Evolutionary conservation across 495 filamentous ascomycete genomes (phyloP), one percentile per base, ranked within the genome.

Genomic region (Beverwykella pulmonaria): DNA sequence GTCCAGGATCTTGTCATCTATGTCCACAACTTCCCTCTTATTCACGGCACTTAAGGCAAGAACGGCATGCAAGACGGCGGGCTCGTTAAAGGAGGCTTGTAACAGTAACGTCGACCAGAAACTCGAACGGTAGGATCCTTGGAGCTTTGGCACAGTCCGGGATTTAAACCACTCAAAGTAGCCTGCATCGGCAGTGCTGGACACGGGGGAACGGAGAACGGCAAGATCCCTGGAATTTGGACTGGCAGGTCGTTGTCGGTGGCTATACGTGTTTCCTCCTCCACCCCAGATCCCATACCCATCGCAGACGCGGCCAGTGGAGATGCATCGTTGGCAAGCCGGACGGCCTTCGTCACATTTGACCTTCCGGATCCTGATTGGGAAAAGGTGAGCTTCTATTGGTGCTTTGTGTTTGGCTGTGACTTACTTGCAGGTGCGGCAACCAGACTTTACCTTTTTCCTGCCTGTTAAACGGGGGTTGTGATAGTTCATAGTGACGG

Each of bases 271-370:
- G 20, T 63, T 66, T 52, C 76, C 82, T 65, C 87, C 86, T 30
- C 84, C 86, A 59, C 86, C 84, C 72, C 86, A 88, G 23, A 77
- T 72, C 17, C 84, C 81, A 44, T 69, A 69, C 10, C 65, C 65
- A 26, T 67, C 64, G 30, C 64, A 67, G 1, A 48, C 39, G 17
- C 64, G 55, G 14, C 85, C 83, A 14, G 83, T 83, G 3, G 78
- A 82, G 56, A 80, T 54, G 65, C 86, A 88, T 47, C 80, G 77
- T 8, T 68, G 75, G 68, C 86, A 88, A 22, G 77, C 76, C 15
- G 85, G 86, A 32, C 78, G 75, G n/a, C 71, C 73, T 71, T 88
- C 86, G 55, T 86, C 85, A 46, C 86, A 88, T 71, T 87, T 87
- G 47, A 87, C 79, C 34, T 66, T 52, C 75, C 84, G 77, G 22